These are phyloP conservation scores for Elongisporangium prolatum DNA, from an alignment of 352 stramenopile species.

Conservation along the genomic window DNA sequence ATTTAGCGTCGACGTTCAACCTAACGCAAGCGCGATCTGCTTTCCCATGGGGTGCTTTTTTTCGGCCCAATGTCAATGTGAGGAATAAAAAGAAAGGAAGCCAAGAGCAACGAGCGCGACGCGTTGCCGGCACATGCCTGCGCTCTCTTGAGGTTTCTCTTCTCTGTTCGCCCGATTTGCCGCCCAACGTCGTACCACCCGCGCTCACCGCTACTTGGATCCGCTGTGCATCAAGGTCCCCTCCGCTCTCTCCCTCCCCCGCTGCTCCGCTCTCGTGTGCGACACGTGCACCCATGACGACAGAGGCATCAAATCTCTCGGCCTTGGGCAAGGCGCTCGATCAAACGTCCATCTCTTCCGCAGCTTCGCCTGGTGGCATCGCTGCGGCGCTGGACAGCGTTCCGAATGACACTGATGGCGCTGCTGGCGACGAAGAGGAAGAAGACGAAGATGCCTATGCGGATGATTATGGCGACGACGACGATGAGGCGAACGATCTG, in stretches of 20 bases:
- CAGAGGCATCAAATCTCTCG: slow-evolving; percentile 43
- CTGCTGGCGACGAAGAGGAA: slow-evolving; percentile 16
- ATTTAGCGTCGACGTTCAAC: not conserved
- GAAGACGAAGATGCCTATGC: slow-evolving; percentile 7
- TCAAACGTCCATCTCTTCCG: slow-evolving; percentile 64
- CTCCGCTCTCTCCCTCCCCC: not conserved
- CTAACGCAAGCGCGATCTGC: not conserved
- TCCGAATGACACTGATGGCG: slow-evolving; percentile 6
- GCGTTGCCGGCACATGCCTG: not conserved
- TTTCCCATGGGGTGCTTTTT: not conserved
- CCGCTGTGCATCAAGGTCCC: not conserved
- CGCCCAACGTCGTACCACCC: not conserved
- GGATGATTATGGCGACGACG: slow-evolving; percentile 6
- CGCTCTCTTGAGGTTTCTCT: not conserved
- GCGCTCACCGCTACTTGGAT: not conserved
- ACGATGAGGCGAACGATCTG: slow-evolving; percentile 8
- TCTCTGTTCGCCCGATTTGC: not conserved
- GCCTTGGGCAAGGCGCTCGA: slow-evolving; percentile 71
- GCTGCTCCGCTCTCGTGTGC: not conserved
- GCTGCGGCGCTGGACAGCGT: slow-evolving; percentile 4
- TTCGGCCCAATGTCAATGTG: not conserved
- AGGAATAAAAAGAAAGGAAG: not conserved
- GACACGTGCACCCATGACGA: slow-evolving; percentile 2
- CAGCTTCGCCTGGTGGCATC: slow-evolving; percentile 11
- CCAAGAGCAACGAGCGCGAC: not conserved